Conservation (phyloP, 768 basidiomycete species). For the Candolleomyces efflorescens region DNA sequence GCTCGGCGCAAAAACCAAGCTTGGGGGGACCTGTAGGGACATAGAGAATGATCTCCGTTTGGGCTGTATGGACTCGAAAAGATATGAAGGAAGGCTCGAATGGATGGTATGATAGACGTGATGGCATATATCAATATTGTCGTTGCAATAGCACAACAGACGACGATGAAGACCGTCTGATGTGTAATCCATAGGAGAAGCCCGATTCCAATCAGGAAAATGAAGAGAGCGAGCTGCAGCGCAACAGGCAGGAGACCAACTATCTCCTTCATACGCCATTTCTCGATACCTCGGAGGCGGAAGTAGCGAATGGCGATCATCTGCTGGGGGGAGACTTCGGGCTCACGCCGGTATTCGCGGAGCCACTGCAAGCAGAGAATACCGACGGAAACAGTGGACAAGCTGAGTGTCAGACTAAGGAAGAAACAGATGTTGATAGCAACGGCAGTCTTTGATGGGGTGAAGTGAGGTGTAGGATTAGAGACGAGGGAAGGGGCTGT, state of each 20-base stretch:
- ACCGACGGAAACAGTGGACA: slow-evolving; percentile 15
- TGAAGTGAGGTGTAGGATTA: not conserved
- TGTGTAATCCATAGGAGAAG: slow-evolving; percentile 24
- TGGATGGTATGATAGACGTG: slow-evolving; percentile 24
- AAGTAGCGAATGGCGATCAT: slow-evolving; percentile 20
- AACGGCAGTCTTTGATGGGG: not conserved
- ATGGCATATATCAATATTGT: slow-evolving; percentile 15
- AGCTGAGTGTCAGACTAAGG: slow-evolving; percentile 16
- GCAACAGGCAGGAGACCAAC: slow-evolving; percentile 23
- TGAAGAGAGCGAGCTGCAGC: slow-evolving; percentile 24
- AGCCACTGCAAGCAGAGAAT: slow-evolving; percentile 21
- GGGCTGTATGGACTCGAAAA: no score
- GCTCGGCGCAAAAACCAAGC: slow-evolving; percentile 17
- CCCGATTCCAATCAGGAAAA: slow-evolving; percentile 26
- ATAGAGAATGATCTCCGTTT: slow-evolving; percentile 14
- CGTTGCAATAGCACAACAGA: slow-evolving; percentile 16
- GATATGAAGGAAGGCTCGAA: not conserved
- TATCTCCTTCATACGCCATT: slow-evolving; percentile 25
- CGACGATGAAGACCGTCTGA: slow-evolving; percentile 13
- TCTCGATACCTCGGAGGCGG: slow-evolving; percentile 23
- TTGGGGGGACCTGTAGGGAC: slow-evolving; percentile 26
- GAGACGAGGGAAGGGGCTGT: not conserved
- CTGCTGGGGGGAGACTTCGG: slow-evolving; percentile 13
- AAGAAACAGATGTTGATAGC: slow-evolving; percentile 18
- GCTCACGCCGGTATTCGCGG: slow-evolving; percentile 17